Evolutionary conservation across 2,329 filamentous ascomycete genomes (phyloP), one percentile per base, ranked within the genome.

Genomic region (Aspergillus sp.): DNA sequence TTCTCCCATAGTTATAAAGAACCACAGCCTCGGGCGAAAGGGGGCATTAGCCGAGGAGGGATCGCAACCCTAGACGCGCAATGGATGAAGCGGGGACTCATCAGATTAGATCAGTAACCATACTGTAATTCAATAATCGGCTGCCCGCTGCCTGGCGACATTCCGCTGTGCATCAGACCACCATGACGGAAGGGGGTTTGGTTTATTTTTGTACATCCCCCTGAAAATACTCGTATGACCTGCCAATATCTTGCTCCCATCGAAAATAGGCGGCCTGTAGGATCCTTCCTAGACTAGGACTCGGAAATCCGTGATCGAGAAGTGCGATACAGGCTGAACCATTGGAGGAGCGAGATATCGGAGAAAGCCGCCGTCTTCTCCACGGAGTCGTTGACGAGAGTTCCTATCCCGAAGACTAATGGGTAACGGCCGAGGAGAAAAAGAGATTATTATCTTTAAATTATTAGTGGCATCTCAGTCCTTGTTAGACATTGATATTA

Each of bases 71-170:
- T 47, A 46, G 34, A 47, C 25, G 45, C 28, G 23, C 46, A 50
- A 50, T 25, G 62, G 38, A 17, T 38, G 65, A 53, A 60, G 28
- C 66, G 65, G 64, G 64, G 34, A 13, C 34, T 13, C 66, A 69
- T 69, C 68, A 66, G 68, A 69, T 69, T 69, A 69, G 68, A 69
- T 69, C 56, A 62, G 62, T 65, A 63, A 64, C 41, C 31, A 62
- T 60, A 57, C 55, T n/a, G 34, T n/a, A 19, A 51, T 47, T 41
- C 34, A 41, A 41, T 15, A 41, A 41, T 45, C 41, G 63, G 30
- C 15, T 46, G 22, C n/a, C n/a, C 19, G 30, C 45, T 57, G 19
- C 30, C 13, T 7, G 34, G 28, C 19, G 57, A 62, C 58, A 50
- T 59, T 59, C 56, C 58, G 31, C 53, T 25, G 17, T 28, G 49